Evolutionary conservation across 306 rosid species (phyloP), one percentile per base, ranked within the genome.

Genomic region (Begonia loranthoides): DNA sequence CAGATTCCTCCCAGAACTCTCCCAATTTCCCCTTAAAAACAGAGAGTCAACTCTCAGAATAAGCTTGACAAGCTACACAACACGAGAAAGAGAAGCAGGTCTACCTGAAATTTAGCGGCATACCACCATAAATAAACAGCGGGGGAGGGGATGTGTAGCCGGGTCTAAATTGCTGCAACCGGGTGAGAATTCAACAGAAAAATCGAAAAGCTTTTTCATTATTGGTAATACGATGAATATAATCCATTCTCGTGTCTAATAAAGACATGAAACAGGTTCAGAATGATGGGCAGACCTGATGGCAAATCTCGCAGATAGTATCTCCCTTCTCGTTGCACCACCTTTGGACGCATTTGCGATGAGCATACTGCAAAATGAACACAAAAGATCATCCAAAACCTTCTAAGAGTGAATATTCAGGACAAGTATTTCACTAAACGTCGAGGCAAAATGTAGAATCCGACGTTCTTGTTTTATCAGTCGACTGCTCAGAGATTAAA

Each of bases 291-390:
- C 50, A 52, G 17, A 84, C 96, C 96, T 79, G 84, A 24, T 17
- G 82, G 71, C 96, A 88, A 75, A 88, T 88, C 70, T 88, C 96
- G 69, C 96, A 88, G 52, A 51, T 74, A 33, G 69, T 84, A 64
- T 88, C 76, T 0, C 93, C 96, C 71, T 88, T 88, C 81, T 76
- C 95, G 16, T 70, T 75, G 80, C 96, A 84, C 96, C 96, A 88
- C 73, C 94, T 77, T 68, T 88, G 96, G 47, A 88, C 82, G 69
- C 96, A 88, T 39, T 56, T 75, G 8, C 75, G 65, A 68, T 88
- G 96, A 55, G 94, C 96, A 62, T 74, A 81, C 96, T 88, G 72
- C 75, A 73, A 54, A 47, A 36, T 38, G 56, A 52, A 17, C 52
- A 49, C 48, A 52, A 55, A 52, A 33, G 33, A 58, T 59, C 48